Percentiles rank a stretch among this genome's conserved stretches.
Evolutionary conservation across 495 filamentous ascomycete species (phyloP).

Genomic region (Aspergillus avenaceus): DNA sequence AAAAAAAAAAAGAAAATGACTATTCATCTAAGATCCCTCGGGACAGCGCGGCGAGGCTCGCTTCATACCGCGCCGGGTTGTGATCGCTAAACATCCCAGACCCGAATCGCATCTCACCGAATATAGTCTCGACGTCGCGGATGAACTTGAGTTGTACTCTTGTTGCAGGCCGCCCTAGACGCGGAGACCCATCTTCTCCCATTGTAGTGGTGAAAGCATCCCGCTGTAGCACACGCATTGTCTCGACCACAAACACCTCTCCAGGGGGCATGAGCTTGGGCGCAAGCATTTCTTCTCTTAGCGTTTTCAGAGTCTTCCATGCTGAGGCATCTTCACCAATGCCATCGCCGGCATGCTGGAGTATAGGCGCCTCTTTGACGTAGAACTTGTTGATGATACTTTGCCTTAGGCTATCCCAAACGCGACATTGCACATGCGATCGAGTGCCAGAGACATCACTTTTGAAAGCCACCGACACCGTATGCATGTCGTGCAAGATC

Average conservation of each 20-base stretch:
- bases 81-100: slow-evolving; percentile 73
- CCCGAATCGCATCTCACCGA: slow-evolving; percentile 68
- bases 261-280: slow-evolving; percentile 72
- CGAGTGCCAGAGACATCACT: slow-evolving; percentile 61
- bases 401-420: slow-evolving; percentile 58
- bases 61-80: slow-evolving; percentile 72
- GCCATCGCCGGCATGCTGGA: slow-evolving; percentile 40
- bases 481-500: slow-evolving; percentile 71
- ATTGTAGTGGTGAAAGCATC: slow-evolving; percentile 49
- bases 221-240: slow-evolving; percentile 53
- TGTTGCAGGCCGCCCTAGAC: slow-evolving; percentile 58
- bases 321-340: slow-evolving; percentile 67
- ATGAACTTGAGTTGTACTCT: slow-evolving; percentile 63
- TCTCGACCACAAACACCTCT: slow-evolving; percentile 71
- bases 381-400: slow-evolving; percentile 46
- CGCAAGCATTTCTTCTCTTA: slow-evolving; percentile 65
- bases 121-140: slow-evolving; percentile 59
- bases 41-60: slow-evolving; percentile 48
- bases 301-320: slow-evolving; percentile 59
- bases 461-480: slow-evolving; percentile 67
- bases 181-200: slow-evolving; percentile 27
- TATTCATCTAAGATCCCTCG: slow-evolving; percentile 49
- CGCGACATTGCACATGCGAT: slow-evolving; percentile 59
- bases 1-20: slow-evolving; percentile 13
- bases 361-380: slow-evolving; percentile 40